These are phyloP conservation scores for Crucihimalaya himalaica DNA, from an alignment of 345 rosid genomes.

Conservation along the genomic window DNA sequence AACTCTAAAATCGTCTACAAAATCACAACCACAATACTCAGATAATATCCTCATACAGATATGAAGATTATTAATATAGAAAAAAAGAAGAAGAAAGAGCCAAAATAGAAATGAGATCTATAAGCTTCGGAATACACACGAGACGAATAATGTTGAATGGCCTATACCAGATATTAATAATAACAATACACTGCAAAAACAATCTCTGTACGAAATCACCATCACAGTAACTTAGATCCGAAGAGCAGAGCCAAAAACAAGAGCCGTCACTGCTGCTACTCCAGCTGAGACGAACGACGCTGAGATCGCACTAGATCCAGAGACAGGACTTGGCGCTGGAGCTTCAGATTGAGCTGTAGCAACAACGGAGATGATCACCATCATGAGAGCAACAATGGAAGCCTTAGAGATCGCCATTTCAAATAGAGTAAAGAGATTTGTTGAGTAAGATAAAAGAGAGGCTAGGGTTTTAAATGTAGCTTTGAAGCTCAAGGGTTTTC, in stretches of 20 bases:
- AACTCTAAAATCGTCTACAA: conserved; percentile 19
- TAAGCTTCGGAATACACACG: conserved; percentile 41
- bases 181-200: not conserved
- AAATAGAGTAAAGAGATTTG: not conserved
- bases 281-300: conserved; percentile 47
- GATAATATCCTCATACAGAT: conserved; percentile 23
- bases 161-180: conserved; percentile 22
- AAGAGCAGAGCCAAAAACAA: conserved; percentile 51
- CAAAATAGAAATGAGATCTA: conserved; percentile 26
- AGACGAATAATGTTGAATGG: conserved; percentile 35
- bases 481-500: not conserved
- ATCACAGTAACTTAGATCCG: conserved; percentile 48
- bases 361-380: conserved; percentile 39
- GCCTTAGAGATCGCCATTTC: conserved; percentile 52
- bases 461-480: not conserved
- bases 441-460: not conserved
- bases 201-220: conserved; percentile 43
- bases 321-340: conserved; percentile 60
- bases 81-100: not conserved
- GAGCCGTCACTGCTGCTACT: conserved; percentile 45
- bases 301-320: conserved; percentile 51
- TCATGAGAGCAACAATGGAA: conserved; percentile 40
- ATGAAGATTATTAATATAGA: conserved; percentile 12
- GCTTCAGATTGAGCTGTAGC: conserved; percentile 52
- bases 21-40: conserved; percentile 24